Evolutionary conservation across 2,329 filamentous ascomycete species (phyloP), one percentile per base, ranked within the genome.

Genomic region (Stenocarpella maydis): DNA sequence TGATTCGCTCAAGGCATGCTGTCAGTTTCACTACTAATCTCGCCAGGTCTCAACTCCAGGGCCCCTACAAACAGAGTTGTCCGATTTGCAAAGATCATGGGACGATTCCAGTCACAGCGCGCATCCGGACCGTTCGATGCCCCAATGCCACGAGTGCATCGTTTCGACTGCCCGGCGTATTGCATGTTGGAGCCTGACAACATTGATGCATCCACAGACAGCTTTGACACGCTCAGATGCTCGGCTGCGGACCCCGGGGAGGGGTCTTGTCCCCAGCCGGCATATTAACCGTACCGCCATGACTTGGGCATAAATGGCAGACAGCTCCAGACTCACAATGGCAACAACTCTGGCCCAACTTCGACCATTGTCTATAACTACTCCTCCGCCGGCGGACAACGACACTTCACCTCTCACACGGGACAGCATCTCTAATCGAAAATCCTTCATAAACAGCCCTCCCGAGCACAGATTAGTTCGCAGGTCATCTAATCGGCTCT

Each of bases 341-440:
- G 58, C 58, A 63, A 26, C 58, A 63, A 63, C 58, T 49, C 1
- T 49, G 37, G 37, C 28, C 19, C 58, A 63, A 26, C 58, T 49
- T 63, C 58, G 58, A 63, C 58, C 58, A 63, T 63, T 63, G 41
- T 63, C 58, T 63, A 63, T 63, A 49, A 37, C 43, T 63, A 37
- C 58, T 49, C 58, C 58, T 63, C 58, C 58, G 58, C 58, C 58
- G 58, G 58, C 58, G 58, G 58, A 63, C 58, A 63, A 49, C n/a
- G 14, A 63, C 58, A 14, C 12, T 47, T 49, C 58, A 63, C 34
- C 49, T 49, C 43, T n/a, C 37, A 63, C 28, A 63, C 41, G 58
- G 28, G 58, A 63, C 58, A 63, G 41, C 58, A 49, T 19, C 15
- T 63, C 58, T 49, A 63, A 63, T 63, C 43, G 43, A 34, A 63